A percentile compares a stretch with the other conserved stretches of the same genome.
Conservation (phyloP, 306 rosid genomes). For the Pterocarpus macrocarpus region DNA sequence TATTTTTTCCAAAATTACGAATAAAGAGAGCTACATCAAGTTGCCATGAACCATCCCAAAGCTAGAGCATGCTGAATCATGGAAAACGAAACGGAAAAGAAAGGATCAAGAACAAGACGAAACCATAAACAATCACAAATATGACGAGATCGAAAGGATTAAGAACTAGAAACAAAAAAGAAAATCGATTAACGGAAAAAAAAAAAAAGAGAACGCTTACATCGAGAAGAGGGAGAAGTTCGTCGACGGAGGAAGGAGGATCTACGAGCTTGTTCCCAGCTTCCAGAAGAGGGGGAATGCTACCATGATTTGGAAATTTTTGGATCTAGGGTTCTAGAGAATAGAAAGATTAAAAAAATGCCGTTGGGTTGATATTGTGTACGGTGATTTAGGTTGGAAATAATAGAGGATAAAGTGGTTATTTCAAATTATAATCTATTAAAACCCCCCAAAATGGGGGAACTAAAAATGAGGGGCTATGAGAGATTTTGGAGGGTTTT, state of each 20-base stretch:
- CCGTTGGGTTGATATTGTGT: no score
- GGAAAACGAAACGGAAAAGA: background rate
- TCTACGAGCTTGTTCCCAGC: slow-evolving; percentile 75
- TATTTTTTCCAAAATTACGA: background rate
- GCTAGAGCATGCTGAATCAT: slow-evolving; percentile 38
- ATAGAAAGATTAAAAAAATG: no score
- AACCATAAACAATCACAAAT: background rate
- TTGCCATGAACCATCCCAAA: background rate
- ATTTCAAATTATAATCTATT: no score
- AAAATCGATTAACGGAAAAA: background rate
- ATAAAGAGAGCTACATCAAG: background rate
- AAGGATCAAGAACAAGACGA: background rate
- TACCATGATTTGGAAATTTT: no score
- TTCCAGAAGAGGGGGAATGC: slow-evolving; percentile 49
- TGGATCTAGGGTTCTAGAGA: no score
- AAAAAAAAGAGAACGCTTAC: slow-evolving; percentile 53
- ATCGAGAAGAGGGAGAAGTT: slow-evolving; percentile 75
- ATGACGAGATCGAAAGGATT: background rate
- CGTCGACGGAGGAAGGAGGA: slow-evolving; percentile 69
- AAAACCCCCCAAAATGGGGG: no score
- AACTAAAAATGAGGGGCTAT: no score
- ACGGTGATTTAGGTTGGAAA: no score
- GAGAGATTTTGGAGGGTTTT: no score
- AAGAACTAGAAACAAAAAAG: no score
- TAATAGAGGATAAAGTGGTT: no score